A percentile compares a stretch with the other conserved stretches of the same genome.
Evolutionary conservation across 768 basidiomycete genomes (phyloP).

Genomic region (Tulasnella sp.): DNA sequence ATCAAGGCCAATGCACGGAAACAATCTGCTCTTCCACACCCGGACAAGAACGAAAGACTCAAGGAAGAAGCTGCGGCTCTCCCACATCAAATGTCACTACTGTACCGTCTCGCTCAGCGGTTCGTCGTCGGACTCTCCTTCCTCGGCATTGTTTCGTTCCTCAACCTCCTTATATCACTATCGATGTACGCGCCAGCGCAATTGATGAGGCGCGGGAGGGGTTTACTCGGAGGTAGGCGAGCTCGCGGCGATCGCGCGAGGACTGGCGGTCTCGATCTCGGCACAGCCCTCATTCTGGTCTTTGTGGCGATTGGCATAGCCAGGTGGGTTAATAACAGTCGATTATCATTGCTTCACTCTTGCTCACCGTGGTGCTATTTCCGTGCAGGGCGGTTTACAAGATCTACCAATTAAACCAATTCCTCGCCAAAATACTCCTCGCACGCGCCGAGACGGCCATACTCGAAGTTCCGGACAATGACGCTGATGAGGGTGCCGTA

Average conservation of each 20-base stretch:
- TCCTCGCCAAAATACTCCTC: background rate
- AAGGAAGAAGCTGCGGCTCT: slow-evolving; percentile 19
- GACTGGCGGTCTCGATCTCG: background rate
- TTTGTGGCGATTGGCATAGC: slow-evolving; percentile 18
- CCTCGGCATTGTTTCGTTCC: slow-evolving; percentile 63
- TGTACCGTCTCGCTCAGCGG: slow-evolving; percentile 47
- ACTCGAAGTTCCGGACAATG: background rate
- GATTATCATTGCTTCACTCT: background rate
- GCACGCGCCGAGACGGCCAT: slow-evolving; percentile 6
- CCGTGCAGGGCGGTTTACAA: slow-evolving; percentile 3
- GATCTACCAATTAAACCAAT: background rate
- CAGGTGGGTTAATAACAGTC: background rate
- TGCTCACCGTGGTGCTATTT: no score
- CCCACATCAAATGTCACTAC: slow-evolving; percentile 38
- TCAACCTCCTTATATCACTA: slow-evolving; percentile 54
- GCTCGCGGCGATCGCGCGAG: background rate
- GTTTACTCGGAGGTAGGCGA: background rate
- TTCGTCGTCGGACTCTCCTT: slow-evolving; percentile 69
- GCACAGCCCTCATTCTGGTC: slow-evolving; percentile 22
- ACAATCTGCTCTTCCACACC: slow-evolving; percentile 26
- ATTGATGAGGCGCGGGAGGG: slow-evolving; percentile 32
- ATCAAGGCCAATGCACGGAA: slow-evolving; percentile 48
- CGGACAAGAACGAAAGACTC: slow-evolving; percentile 11
- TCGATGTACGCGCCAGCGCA: slow-evolving; percentile 59
- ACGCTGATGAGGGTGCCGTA: background rate